Evolutionary conservation across 768 basidiomycete species (phyloP).

Genomic region (Coprinellus aureogranulatus): DNA sequence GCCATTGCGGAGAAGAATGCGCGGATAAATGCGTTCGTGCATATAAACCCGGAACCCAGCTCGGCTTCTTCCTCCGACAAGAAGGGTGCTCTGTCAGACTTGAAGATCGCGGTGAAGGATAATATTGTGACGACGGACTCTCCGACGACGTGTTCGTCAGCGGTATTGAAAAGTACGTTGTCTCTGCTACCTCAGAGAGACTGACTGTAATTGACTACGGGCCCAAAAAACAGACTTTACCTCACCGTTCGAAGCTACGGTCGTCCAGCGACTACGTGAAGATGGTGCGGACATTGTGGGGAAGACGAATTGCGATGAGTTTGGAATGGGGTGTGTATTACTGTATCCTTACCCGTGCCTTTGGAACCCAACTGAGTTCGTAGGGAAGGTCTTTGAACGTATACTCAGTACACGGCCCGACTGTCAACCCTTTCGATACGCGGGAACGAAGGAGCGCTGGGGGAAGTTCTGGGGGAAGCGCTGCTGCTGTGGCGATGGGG

Average conservation of each 20-base stretch:
- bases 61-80: background rate
- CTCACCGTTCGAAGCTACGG: constrained; percentile 86
- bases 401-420: constrained; percentile 71
- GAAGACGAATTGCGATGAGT: constrained; percentile 96
- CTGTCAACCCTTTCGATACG: constrained; percentile 67
- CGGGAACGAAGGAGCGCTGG: constrained; percentile 63
- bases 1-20: constrained; percentile 36
- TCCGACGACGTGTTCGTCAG: constrained; percentile 75
- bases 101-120: constrained; percentile 76
- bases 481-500: constrained; percentile 85
- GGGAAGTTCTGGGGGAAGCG: constrained; percentile 93
- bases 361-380: constrained; percentile 1
- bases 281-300: constrained; percentile 75
- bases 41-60: constrained; percentile 22
- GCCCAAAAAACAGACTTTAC: constrained; percentile 74
- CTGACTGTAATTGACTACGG: too few relatives aligned
- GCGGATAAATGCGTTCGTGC: constrained; percentile 57
- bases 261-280: constrained; percentile 58
- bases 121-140: constrained; percentile 72
- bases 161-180: constrained; percentile 61
- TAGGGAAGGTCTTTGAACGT: constrained; percentile 68
- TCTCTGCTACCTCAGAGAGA: too few relatives aligned
- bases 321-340: constrained; percentile 87
- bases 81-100: constrained; percentile 33
- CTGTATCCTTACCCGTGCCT: background rate